phyloP scores from a whole-genome alignment of 371 early-diverging fungal species.

The Funneliformis caledonium region DNA sequence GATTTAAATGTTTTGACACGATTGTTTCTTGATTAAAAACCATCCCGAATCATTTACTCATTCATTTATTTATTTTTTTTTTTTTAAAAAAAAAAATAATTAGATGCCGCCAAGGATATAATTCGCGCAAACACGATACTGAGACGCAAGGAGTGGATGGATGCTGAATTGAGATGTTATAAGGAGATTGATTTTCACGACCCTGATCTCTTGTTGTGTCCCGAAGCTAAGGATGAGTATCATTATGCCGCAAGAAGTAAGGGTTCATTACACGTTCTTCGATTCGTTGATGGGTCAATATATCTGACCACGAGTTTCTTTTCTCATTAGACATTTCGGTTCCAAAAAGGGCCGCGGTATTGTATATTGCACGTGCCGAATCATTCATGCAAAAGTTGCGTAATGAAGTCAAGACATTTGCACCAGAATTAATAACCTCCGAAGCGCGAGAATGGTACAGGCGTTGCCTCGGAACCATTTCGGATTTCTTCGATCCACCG shows the following conservation, averaged over 20 bases:
- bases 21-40: background rate
- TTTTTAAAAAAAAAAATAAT: background rate
- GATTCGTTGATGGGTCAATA: background rate
- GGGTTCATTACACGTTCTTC: background rate
- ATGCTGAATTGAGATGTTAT: constrained; percentile 18
- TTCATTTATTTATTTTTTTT: background rate
- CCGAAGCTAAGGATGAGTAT: constrained; percentile 38
- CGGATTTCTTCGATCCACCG: constrained; percentile 36
- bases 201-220: constrained; percentile 33
- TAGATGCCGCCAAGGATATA: constrained; percentile 38
- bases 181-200: constrained; percentile 19
- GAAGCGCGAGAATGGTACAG: constrained; percentile 27
- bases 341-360: constrained; percentile 34
- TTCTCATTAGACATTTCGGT: constrained; percentile 14
- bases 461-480: constrained; percentile 27
- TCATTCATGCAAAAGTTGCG: constrained; percentile 27
- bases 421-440: constrained; percentile 28
- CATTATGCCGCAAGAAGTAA: constrained; percentile 36
- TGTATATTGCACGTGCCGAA: constrained; percentile 33
- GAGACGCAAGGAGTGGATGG: constrained; percentile 36
- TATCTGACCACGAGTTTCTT: background rate
- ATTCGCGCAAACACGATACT: constrained; percentile 34
- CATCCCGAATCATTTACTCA: too few relatives aligned
- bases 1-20: background rate
- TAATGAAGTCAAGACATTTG: constrained; percentile 9